These are phyloP conservation scores for Pseudogymnoascus sp. DNA, from an alignment of 2,329 filamentous ascomycete genomes.

Conservation along the genomic window DNA sequence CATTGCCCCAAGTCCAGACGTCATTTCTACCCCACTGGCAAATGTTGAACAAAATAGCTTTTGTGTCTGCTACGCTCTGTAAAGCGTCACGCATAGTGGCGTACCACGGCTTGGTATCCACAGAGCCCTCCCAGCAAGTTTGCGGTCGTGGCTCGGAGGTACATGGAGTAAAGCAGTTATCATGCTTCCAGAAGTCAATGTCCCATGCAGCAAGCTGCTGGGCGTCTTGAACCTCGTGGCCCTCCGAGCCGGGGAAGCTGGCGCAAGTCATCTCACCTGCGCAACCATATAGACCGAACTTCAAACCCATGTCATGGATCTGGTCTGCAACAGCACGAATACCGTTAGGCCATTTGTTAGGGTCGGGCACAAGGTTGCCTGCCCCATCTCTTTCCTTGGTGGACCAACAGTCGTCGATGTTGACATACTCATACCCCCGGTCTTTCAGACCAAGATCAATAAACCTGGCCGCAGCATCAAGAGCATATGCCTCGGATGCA, in stretches of 20 bases:
- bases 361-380: slow-evolving; percentile 36
- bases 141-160: slow-evolving; percentile 13
- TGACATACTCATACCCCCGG: slow-evolving; percentile 42
- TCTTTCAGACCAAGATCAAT: slow-evolving; percentile 36
- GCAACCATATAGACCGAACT: slow-evolving; percentile 36
- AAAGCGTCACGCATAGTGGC: slow-evolving; percentile 31
- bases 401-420: slow-evolving; percentile 45
- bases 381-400: slow-evolving; percentile 25
- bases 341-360: slow-evolving; percentile 34
- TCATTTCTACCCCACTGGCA: slow-evolving; percentile 38
- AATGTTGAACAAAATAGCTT: slow-evolving; percentile 32
- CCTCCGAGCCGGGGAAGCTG: slow-evolving; percentile 26
- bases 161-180: neutral
- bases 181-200: slow-evolving; percentile 38
- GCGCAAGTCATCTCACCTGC: slow-evolving; percentile 28
- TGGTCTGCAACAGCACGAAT: slow-evolving; percentile 36
- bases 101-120: slow-evolving; percentile 28
- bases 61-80: slow-evolving; percentile 24
- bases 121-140: slow-evolving; percentile 33
- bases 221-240: slow-evolving; percentile 22
- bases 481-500: slow-evolving; percentile 40
- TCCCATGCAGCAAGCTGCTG: slow-evolving; percentile 25
- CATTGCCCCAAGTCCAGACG: slow-evolving; percentile 33
- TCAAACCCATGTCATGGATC: slow-evolving; percentile 33
- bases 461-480: slow-evolving; percentile 21